These are phyloP conservation scores for Ceratobasidium sp. DNA, from an alignment of 1,284 basidiomycete genomes.

Conservation along the genomic window DNA sequence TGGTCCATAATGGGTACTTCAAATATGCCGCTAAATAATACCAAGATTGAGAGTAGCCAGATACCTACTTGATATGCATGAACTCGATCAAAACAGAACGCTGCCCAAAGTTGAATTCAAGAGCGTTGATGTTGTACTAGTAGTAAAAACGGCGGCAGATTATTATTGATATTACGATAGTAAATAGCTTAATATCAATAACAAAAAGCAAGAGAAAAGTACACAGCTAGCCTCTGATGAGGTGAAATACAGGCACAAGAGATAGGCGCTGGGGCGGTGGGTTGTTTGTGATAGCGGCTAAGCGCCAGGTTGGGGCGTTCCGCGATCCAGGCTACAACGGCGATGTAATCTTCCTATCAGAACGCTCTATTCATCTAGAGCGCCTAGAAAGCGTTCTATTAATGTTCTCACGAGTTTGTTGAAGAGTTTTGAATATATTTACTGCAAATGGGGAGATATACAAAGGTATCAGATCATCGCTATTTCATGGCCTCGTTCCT, in stretches of 20 bases:
- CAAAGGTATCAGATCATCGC: slow-evolving; percentile 42
- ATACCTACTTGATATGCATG: slow-evolving; percentile 18
- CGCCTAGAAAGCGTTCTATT: not conserved
- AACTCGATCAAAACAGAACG: slow-evolving; percentile 2
- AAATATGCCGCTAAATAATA: not conserved
- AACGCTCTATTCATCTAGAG: no score
- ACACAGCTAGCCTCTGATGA: not conserved
- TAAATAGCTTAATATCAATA: slow-evolving; percentile 17
- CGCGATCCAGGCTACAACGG: not conserved
- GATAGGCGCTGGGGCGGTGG: not conserved
- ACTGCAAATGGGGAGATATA: slow-evolving; percentile 16
- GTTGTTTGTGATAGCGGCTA: not conserved
- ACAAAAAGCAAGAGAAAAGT: not conserved
- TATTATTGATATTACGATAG: not conserved
- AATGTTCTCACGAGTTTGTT: no score
- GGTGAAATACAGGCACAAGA: slow-evolving; percentile 19
- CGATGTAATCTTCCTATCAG: no score
- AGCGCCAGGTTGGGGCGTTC: slow-evolving; percentile 9
- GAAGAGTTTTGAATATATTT: not conserved
- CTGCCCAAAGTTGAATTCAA: not conserved
- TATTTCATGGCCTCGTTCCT: slow-evolving; percentile 3
- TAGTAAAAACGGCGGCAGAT: not conserved
- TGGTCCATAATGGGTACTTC: slow-evolving; percentile 19
- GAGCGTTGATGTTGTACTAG: not conserved
- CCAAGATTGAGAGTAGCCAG: not conserved